phyloP scores from a whole-genome alignment of 768 basidiomycete species.

The Russula ochroleuca region DNA sequence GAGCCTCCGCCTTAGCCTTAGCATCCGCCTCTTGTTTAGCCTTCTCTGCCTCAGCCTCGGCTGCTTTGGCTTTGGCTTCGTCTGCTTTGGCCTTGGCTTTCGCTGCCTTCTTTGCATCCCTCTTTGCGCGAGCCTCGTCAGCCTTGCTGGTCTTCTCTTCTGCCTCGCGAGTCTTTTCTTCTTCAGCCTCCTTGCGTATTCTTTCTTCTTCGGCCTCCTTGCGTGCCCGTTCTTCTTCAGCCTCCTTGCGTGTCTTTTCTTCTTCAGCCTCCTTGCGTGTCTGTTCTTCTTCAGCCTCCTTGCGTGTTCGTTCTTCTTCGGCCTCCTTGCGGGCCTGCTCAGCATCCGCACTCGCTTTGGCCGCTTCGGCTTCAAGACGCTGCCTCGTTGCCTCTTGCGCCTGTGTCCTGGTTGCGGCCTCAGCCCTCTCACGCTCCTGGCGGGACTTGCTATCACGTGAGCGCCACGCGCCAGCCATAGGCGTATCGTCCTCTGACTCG shows the following conservation, averaged over 20 bases:
- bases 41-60: neutral
- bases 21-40: neutral
- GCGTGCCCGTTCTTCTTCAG: neutral
- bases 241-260: neutral
- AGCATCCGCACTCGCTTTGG: conserved; percentile 8
- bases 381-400: conserved; percentile 9
- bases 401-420: conserved; percentile 10
- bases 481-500: conserved; percentile 19
- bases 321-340: neutral
- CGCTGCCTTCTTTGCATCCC: neutral
- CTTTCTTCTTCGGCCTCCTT: neutral
- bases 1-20: too few species aligned
- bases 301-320: neutral
- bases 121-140: neutral
- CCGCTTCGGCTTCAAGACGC: conserved; percentile 17
- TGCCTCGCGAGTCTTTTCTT: too few species aligned
- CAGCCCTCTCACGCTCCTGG: conserved; percentile 17
- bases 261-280: neutral
- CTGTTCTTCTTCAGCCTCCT: neutral
- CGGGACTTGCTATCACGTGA: conserved; percentile 10
- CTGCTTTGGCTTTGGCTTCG: neutral
- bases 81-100: neutral
- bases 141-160: neutral
- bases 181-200: neutral
- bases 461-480: conserved; percentile 21